Conservation (phyloP, 2,329 filamentous ascomycete species). For the Verticillium zaregamsianum region DNA sequence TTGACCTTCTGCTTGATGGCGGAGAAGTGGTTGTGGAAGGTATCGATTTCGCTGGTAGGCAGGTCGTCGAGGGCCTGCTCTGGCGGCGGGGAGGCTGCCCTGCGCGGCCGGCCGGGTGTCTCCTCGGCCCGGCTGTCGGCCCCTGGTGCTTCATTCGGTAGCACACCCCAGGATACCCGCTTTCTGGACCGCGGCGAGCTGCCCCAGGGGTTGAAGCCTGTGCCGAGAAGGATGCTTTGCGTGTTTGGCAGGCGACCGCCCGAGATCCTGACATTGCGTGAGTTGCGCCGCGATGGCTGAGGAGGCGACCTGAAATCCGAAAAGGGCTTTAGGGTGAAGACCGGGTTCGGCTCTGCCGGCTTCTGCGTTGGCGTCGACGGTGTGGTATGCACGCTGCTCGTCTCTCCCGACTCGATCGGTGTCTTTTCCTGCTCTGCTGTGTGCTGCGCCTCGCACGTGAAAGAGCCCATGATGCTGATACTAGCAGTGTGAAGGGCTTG, state of each 20-base stretch:
- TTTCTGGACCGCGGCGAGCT: constrained; percentile 16
- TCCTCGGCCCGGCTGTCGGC: background rate
- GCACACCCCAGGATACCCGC: constrained; percentile 32
- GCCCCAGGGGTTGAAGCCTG: background rate
- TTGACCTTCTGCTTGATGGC: constrained; percentile 33
- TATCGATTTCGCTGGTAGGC: constrained; percentile 27
- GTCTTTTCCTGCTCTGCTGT: background rate
- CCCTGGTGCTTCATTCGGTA: constrained; percentile 14
- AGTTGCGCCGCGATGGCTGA: constrained; percentile 18
- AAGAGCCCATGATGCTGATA: background rate
- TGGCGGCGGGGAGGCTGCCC: constrained; percentile 40
- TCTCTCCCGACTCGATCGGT: background rate
- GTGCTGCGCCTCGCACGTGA: background rate
- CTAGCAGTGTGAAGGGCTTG: background rate
- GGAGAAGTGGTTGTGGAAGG: constrained; percentile 45
- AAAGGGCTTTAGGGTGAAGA: constrained; percentile 46
- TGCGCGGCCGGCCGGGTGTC: constrained; percentile 5
- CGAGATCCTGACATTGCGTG: constrained; percentile 16
- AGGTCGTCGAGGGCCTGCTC: constrained; percentile 26
- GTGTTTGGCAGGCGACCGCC: constrained; percentile 23
- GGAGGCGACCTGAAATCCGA: constrained; percentile 48
- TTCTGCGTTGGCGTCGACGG: background rate
- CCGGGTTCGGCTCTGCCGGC: background rate
- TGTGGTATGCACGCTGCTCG: background rate
- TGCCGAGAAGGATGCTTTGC: constrained; percentile 22